Base-by-base conservation (phyloP, 2,329 filamentous ascomycete species). In the Pseudogymnoascus sp. region DNA sequence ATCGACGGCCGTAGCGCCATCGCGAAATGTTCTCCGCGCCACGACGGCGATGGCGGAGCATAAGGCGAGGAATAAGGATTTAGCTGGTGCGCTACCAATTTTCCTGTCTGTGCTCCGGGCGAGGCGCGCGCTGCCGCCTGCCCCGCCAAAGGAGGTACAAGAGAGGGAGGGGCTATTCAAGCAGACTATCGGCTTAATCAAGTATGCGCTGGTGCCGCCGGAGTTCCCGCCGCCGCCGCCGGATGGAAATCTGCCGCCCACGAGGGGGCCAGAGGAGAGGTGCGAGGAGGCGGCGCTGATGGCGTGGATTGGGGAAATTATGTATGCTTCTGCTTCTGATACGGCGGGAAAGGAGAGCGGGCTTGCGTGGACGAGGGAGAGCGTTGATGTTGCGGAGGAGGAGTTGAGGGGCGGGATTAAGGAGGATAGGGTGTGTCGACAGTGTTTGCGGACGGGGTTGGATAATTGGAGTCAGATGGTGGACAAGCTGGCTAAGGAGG, bases 301-400 rank as follows among this genome's bases (percentile, higher is more conserved):
- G 80, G 82, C 92, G 24, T 95, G 96, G 75, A 93, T 97, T 66
- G 93, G 93, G 64, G 93, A 97, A 77, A 96, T 97, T 61, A 82
- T 97, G 33, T 97, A 89, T 74, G 84, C 90, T 0, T 83, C 83
- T 4, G 81, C 83, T n/a, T 65, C 72, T 3, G 74, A 73, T 26
- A 61, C 62, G 64, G 62, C 72, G 16, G 78, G 74, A 16, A 78
- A 79, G 61, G 86, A 90, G 59, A 87, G 89, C 65, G 93, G 92
- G 0, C 80, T 97, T 1, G 86, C 86, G 5, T 97, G 93, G 93
- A 96, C 93, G 0, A 85, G 91, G 63, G 91, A 96, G 66, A 92
- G 89, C 26, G 91, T 96, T 33, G 88, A 93, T 68, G 78, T 89
- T 1, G 89, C 92, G 2, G 92, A 93, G 75, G 81, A 86, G 65